Evolutionary conservation across 345 rosid genomes (phyloP).

Genomic region (Mercurialis annua): DNA sequence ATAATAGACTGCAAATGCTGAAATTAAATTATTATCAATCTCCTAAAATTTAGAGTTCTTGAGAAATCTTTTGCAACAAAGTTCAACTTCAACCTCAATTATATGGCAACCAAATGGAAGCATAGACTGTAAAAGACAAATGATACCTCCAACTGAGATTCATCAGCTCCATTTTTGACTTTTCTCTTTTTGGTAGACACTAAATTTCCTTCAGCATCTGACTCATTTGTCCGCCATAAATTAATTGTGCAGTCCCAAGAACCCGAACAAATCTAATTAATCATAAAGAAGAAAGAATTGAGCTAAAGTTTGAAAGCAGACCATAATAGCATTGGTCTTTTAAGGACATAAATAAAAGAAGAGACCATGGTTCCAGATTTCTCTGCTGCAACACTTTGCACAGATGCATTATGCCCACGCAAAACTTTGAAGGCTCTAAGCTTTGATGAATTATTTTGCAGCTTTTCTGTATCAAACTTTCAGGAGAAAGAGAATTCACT

Average conservation of each 20-base stretch:
- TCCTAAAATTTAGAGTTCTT: background rate
- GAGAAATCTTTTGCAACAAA: background rate
- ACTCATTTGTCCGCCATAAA: conserved; percentile 63
- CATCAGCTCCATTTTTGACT: conserved; percentile 54
- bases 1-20: background rate
- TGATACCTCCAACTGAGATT: conserved; percentile 74
- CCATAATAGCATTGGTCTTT: background rate
- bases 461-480: conserved; percentile 53
- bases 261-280: conserved; percentile 76
- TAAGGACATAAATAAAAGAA: conserved; percentile 15
- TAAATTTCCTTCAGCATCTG: conserved; percentile 45
- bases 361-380: conserved; percentile 68
- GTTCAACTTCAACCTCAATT: background rate
- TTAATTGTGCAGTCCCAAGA: conserved; percentile 93
- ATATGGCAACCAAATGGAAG: conserved; percentile 2
- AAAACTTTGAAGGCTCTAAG: conserved; percentile 71
- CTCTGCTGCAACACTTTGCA: conserved; percentile 71
- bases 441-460: conserved; percentile 38
- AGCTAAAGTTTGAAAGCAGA: conserved; percentile 3
- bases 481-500: conserved; percentile 16
- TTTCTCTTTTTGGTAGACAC: conserved; percentile 82
- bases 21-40: background rate
- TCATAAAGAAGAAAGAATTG: conserved; percentile 12
- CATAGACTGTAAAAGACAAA: background rate
- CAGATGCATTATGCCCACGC: conserved; percentile 83